Conservation (phyloP, 495 filamentous ascomycete species). For the Lineolata rhizophorae region DNA sequence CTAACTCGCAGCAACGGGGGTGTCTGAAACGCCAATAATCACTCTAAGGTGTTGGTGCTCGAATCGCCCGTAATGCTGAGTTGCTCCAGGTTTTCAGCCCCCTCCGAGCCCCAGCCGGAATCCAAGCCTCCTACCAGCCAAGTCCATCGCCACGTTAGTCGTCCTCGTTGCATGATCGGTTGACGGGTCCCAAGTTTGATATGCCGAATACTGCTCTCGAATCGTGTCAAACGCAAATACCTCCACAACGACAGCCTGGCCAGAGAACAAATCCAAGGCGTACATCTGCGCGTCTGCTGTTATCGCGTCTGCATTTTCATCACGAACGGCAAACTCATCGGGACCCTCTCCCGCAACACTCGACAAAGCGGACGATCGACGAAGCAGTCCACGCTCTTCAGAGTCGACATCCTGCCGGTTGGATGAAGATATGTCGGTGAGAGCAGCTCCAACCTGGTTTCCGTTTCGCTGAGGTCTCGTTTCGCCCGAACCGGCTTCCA, state of each 20-base stretch:
- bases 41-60: too few species aligned
- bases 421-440: not conserved
- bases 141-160: too few species aligned
- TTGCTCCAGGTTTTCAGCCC: too few species aligned
- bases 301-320: conserved; percentile 1
- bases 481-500: conserved; percentile 9
- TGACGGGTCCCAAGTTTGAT: too few species aligned
- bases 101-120: too few species aligned
- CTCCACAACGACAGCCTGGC: conserved; percentile 44
- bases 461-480: conserved; percentile 2
- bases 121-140: too few species aligned
- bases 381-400: conserved; percentile 56
- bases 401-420: conserved; percentile 47
- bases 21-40: too few species aligned
- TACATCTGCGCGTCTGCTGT: too few species aligned
- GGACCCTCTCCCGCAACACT: conserved; percentile 12
- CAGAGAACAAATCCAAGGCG: too few species aligned
- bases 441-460: conserved; percentile 3
- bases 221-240: conserved; percentile 47
- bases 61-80: too few species aligned
- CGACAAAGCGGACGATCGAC: conserved; percentile 17
- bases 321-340: conserved; percentile 26
- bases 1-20: too few species aligned
- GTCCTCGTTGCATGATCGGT: too few species aligned
- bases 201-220: conserved; percentile 36